Evolutionary conservation across 1,284 basidiomycete species (phyloP), one percentile per base, ranked within the genome.

Genomic region (Kwoniella shivajii): DNA sequence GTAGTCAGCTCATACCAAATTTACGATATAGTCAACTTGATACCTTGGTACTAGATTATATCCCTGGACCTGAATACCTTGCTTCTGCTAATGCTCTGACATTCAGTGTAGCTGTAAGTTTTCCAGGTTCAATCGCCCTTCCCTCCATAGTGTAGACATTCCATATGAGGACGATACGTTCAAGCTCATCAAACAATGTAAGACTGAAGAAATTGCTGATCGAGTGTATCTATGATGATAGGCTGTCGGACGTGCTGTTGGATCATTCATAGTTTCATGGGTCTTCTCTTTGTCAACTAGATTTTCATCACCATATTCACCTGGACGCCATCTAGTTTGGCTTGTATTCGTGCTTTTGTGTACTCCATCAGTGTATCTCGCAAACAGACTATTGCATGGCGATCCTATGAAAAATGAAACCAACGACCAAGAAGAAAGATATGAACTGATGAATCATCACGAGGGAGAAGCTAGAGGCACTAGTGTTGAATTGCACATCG

Each of bases 41-140:
- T 49, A 61, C 69, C 0, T 50, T 71, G 13, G 65, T 73, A 0
- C 50, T 71, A 6, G 71, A 73, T 30, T 54, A 66, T 0, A 73
- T 73, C 7, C 73, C 73, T 1, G 65, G 64, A 5, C 68, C 71
- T 2, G 63, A 67, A 56, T 62, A 70, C 37, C 45, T 73, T 4
- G 71, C 69, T 10, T 65, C 68, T 41, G 73, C 73, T 1, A 75
- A 75, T 59, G 71, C 69, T 5, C 50, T 68, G 10, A 67, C 66
- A 0, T 73, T 75, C 61, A 71, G 70, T 39, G 44, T 63, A n/a
- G 69, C 70, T 0, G 69, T 68, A 50, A 64, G 69, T 58, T 13
- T n/a, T 24, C n/a, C n/a, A n/a, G n/a, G n/a, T n/a, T n/a, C n/a
- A n/a, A n/a, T n/a, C n/a, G 1, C 44, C 11, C 20, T n/a, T 45